A percentile compares a stretch with the other conserved stretches of the same genome.
phyloP scores from a whole-genome alignment of 805 yeast genomes.

The Teunomyces pallodes region DNA sequence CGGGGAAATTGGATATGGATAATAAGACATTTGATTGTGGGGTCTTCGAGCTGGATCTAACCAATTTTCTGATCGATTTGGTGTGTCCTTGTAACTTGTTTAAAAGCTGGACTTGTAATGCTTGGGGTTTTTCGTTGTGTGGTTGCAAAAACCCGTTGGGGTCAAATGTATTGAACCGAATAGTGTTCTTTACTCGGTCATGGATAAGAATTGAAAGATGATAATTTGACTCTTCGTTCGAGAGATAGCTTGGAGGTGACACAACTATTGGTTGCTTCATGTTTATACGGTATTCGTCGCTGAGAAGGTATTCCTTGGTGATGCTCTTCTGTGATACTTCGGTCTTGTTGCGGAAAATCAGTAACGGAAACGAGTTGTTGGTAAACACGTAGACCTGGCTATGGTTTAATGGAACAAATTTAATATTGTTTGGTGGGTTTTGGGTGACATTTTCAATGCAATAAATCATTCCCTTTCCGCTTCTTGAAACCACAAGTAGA shows the following conservation, averaged over 20 bases:
- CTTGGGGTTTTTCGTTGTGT: not conserved
- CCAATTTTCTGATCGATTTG: conserved; percentile 68
- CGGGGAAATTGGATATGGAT: conserved; percentile 38
- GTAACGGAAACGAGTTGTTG: conserved; percentile 12
- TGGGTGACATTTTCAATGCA: conserved; percentile 50
- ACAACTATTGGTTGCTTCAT: conserved; percentile 17
- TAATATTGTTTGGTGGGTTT: conserved; percentile 55
- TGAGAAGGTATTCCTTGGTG: conserved; percentile 6
- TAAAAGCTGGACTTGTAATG: conserved; percentile 11
- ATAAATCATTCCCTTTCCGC: conserved; percentile 43
- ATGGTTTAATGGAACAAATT: conserved; percentile 33
- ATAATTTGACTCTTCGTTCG: conserved; percentile 1
- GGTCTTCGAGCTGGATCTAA: conserved; percentile 50
- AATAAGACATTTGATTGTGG: conserved; percentile 24
- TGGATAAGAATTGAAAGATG: conserved; percentile 29
- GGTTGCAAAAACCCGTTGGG: not conserved
- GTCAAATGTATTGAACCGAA: conserved; percentile 21
- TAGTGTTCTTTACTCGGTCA: conserved; percentile 35
- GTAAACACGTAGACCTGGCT: conserved; percentile 11
- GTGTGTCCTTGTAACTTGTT: conserved; percentile 80
- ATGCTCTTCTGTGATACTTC: not conserved
- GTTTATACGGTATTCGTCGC: conserved; percentile 12
- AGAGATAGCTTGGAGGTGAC: conserved; percentile 11
- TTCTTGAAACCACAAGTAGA: conserved; percentile 40
- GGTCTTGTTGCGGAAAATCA: not conserved